Percentiles rank a stretch among this genome's conserved stretches.
Conservation (phyloP, 2,329 filamentous ascomycete genomes). For the Verticillium klebahnii region DNA sequence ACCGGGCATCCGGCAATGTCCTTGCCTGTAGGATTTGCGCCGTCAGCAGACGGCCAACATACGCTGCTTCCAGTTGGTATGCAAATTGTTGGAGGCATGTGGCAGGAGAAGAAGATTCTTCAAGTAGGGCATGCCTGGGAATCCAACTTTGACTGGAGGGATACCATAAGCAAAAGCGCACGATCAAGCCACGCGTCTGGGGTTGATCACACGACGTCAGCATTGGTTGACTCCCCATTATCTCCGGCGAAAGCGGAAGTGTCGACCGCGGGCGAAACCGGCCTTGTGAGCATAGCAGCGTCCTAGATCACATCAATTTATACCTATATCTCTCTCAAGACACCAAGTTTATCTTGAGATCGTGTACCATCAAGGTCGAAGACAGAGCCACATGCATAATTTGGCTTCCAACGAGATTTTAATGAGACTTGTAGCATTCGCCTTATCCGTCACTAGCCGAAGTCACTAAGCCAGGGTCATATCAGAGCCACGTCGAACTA, state of each 20-base stretch:
- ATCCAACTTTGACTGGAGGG: constrained; percentile 36
- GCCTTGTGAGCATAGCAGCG: background rate
- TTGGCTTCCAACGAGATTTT: too few species aligned
- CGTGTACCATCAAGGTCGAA: too few species aligned
- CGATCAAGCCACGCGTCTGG: background rate
- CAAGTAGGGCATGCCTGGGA: constrained; percentile 43
- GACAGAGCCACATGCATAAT: too few species aligned
- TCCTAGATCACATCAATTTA: background rate
- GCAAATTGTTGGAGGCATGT: constrained; percentile 49
- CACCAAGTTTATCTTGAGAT: too few species aligned
- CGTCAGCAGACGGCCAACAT: constrained; percentile 28
- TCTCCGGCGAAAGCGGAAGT: background rate
- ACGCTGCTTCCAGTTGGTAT: constrained; percentile 45
- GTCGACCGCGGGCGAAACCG: background rate
- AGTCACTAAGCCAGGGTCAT: too few species aligned
- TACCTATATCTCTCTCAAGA: background rate
- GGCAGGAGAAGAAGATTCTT: constrained; percentile 43
- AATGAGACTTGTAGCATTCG: too few species aligned
- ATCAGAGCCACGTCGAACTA: too few species aligned
- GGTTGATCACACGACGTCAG: background rate
- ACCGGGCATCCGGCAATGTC: constrained; percentile 53
- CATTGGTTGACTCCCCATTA: background rate
- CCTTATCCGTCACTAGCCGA: too few species aligned
- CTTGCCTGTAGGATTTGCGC: constrained; percentile 43
- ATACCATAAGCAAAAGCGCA: background rate